Conservation (phyloP, 2,329 filamentous ascomycete genomes). For the Ceratocystis destructans region DNA sequence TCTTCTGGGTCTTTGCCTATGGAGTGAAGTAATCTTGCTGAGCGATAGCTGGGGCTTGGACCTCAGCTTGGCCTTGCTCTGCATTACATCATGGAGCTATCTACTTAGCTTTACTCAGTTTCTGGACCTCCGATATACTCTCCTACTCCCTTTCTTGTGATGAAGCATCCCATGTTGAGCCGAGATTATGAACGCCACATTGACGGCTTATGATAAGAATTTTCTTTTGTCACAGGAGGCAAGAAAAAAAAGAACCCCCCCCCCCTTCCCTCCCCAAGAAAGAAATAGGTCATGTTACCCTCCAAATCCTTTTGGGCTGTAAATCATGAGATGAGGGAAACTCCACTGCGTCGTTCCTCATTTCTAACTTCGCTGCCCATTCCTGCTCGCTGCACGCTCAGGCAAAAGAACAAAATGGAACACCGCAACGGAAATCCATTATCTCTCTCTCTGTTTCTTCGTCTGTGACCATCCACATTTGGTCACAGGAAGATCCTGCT, state of each 20-base stretch:
- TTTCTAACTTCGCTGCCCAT: neutral
- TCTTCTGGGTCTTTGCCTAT: neutral
- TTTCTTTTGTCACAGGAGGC: neutral
- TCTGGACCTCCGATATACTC: neutral
- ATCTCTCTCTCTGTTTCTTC: neutral
- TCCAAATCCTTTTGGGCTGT: conserved; percentile 1
- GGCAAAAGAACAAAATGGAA: neutral
- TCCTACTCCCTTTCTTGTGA: neutral
- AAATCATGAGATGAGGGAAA: neutral
- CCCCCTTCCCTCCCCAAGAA: neutral
- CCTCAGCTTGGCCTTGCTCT: neutral
- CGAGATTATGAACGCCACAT: conserved; percentile 4
- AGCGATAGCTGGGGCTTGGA: neutral
- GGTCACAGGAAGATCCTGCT: neutral
- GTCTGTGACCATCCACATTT: neutral
- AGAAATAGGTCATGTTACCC: neutral
- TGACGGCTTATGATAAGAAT: neutral
- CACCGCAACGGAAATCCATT: neutral
- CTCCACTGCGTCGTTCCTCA: neutral
- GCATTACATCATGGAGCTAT: conserved; percentile 3
- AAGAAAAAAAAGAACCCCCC: neutral
- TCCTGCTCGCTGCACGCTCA: conserved; percentile 1
- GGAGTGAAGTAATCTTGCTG: neutral
- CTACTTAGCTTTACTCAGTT: too few species aligned
- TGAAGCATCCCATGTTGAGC: neutral